Percentiles rank a stretch among this genome's conserved stretches.
Conservation (phyloP, 257 asterid genomes). For the Coffea eugenioides region DNA sequence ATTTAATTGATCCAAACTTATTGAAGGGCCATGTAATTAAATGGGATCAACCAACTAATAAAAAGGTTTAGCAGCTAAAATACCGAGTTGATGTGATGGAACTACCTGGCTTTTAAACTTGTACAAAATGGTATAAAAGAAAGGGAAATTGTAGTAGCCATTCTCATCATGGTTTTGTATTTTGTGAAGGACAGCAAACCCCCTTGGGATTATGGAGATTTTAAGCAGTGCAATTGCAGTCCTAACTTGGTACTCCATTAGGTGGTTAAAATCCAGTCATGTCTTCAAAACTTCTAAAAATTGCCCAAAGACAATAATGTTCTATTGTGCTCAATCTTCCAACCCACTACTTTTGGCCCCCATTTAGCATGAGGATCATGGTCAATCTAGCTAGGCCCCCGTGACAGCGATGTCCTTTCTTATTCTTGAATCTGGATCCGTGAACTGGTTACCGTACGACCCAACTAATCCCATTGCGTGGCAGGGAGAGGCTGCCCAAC, state of each 20-base stretch:
- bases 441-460: too few relatives aligned
- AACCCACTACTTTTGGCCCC: too few relatives aligned
- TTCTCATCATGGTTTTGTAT: not conserved
- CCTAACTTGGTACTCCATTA: not conserved
- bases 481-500: too few relatives aligned
- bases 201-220: not conserved
- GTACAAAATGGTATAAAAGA: not conserved
- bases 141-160: not conserved
- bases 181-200: not conserved
- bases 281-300: too few relatives aligned
- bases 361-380: too few relatives aligned
- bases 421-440: too few relatives aligned
- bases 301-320: too few relatives aligned
- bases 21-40: not conserved
- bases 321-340: too few relatives aligned
- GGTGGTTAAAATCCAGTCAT: too few relatives aligned
- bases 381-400: too few relatives aligned
- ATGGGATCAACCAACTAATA: not conserved
- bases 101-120: not conserved
- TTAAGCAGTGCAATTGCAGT: not conserved
- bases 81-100: not conserved
- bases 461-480: too few relatives aligned
- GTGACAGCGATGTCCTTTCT: too few relatives aligned
- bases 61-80: conserved; percentile 3
- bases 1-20: conserved; percentile 13